These are phyloP conservation scores for Agaricus subrufescens DNA, from an alignment of 768 basidiomycete species.

Conservation along the genomic window DNA sequence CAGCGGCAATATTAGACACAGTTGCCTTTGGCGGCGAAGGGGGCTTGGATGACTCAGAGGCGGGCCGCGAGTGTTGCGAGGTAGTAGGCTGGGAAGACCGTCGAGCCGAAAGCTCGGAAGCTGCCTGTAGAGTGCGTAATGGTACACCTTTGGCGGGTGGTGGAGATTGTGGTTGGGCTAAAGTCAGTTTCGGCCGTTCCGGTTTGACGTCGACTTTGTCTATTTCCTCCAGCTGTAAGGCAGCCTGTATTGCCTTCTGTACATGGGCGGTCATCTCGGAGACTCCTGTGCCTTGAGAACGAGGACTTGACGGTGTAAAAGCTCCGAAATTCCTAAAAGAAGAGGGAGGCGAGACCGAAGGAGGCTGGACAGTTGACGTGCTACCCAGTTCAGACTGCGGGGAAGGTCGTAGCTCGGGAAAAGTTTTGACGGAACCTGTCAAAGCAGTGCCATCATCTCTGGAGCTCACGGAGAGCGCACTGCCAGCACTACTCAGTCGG, in stretches of 20 bases:
- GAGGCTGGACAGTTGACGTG: slow-evolving; percentile 30
- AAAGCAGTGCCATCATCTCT: slow-evolving; percentile 49
- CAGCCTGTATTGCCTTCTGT: slow-evolving; percentile 62
- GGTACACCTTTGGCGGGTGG: slow-evolving; percentile 7
- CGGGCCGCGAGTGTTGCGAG: not conserved
- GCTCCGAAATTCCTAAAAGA: slow-evolving; percentile 19
- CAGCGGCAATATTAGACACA: not conserved
- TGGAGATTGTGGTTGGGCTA: slow-evolving; percentile 16
- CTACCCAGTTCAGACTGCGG: slow-evolving; percentile 38
- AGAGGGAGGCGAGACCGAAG: slow-evolving; percentile 19
- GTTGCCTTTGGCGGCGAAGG: not conserved
- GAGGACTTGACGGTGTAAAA: slow-evolving; percentile 9
- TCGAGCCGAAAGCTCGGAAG: slow-evolving; percentile 9
- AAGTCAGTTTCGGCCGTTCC: slow-evolving; percentile 9
- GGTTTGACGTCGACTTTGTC: slow-evolving; percentile 29
- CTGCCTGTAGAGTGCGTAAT: not conserved
- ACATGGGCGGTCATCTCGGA: slow-evolving; percentile 54
- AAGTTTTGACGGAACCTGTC: slow-evolving; percentile 65
- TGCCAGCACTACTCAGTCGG: slow-evolving; percentile 42
- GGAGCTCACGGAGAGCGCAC: slow-evolving; percentile 44
- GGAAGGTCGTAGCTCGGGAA: slow-evolving; percentile 66
- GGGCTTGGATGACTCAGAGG: not conserved
- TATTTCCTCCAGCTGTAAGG: slow-evolving; percentile 54
- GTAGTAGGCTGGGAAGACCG: not conserved
- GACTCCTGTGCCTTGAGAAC: slow-evolving; percentile 25